Evolutionary conservation across 257 asterid species (phyloP), one percentile per base, ranked within the genome.

Genomic region (Lithospermum erythrorhizon): DNA sequence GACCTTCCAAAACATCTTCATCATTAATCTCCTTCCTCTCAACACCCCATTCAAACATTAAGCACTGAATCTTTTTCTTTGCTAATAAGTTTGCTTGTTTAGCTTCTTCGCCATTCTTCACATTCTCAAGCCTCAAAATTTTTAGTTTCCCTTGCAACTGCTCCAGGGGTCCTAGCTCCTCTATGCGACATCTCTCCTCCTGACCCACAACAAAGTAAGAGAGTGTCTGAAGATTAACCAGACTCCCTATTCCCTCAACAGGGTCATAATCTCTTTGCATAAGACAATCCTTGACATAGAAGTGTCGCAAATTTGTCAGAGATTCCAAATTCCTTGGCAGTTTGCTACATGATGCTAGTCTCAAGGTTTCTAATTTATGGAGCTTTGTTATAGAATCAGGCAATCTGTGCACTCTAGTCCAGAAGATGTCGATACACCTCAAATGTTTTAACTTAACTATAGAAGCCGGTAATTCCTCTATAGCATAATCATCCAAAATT

Each of bases 1-100:
- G 82, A 51, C 76, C 79, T 53, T 70, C 72, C 55, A 76, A 58
- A n/a, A 73, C 75, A 61, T n/a, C n/a, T 32, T 67, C 68, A 51
- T 70, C 82, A 16, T 27, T 24, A 16, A 2, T 19, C 3, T 41
- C 29, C 15, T 22, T 15, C 8, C 14, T 1, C 1, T 2, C 3
- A 30, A 1, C 15, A 74, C 82, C 27, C 27, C 27, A 70, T 0
- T 0, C 0, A 19, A 67, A 61, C 10, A 15, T 1, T 21, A 77
- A 37, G 32, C 53, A 1, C 10, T 3, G 2, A 20, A 76, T 27
- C 2, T 53, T 41, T 9, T 37, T 2, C 60, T 69, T 76, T 17
- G 10, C 35, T 0, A n/a, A n/a, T 23, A 76, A 53, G 19, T 55
- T n/a, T 5, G 74, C 72, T 21, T 14, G 56, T 30, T 30, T 30